Evolutionary conservation across 768 basidiomycete species (phyloP), one percentile per base, ranked within the genome.

Genomic region (Solioccasus polychromus): DNA sequence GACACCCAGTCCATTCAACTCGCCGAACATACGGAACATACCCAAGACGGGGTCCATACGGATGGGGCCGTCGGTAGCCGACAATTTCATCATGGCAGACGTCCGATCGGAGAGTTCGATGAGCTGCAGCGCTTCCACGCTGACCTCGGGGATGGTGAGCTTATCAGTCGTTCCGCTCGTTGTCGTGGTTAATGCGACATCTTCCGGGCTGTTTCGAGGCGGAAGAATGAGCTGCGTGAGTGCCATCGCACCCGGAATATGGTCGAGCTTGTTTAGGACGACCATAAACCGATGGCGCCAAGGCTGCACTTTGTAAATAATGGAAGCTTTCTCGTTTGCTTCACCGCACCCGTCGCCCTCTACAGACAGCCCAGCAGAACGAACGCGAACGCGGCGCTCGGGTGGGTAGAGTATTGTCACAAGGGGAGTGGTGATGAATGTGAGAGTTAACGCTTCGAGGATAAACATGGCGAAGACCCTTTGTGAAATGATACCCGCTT

Each of bases 391-490:
- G 14, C 85, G 82, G 25, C 67, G 63, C 22, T 81, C 72, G 3
- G 79, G 81, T 0, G 89, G 88, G 55, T 91, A 89, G 3, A 90
- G 66, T 15, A 63, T 55, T 2, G 71, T 75, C 18, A 88, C 86
- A 24, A 83, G 75, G 0, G 89, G 90, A 0, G 88, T 91, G 0
- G 92, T 93, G 69, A 91, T 77, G 69, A 88, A 90, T 0, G 94
- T 95, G 31, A 96, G 71, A 8, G 83, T 63, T 29, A 93, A 69
- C 0, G 89, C 86, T 59, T 88, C 86, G 17, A 97, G 72, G 31
- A 97, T 91, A 57, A 97, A 94, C 92, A 96, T 97, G 1, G 91
- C 88, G 68, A 97, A 94, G 8, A 96, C 87, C 22, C 76, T 77
- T 46, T 58, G 74, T 1, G 82, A 76, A 20, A 98, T 72, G 41